Base-by-base conservation (phyloP, 2,329 filamentous ascomycete genomes). In the Pseudophaeomoniella oleicola region DNA sequence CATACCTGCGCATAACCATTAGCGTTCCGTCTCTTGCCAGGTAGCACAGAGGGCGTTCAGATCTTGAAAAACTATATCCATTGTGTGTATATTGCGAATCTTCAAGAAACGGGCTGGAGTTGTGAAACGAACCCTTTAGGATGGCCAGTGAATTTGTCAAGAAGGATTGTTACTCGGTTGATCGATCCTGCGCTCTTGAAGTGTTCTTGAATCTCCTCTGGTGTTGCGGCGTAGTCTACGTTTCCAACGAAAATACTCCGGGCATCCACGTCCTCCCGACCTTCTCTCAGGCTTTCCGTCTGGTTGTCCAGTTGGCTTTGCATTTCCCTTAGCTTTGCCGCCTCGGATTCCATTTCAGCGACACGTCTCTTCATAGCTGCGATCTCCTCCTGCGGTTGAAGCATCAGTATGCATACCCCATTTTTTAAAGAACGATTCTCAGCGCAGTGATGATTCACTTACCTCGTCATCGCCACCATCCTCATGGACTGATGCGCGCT, bases 191-290 rank as follows among this genome's bases (percentile, higher is more conserved):
- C 93, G 67, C 79, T 92, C 67, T 94, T 86, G 65, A 98, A 98
- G 56, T 98, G 90, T 41, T 86, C 84, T 66, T 98, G 90, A 41
- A 98, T 90, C 66, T 98, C 90, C 63, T 98, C 90, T 2, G 90
- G 90, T 17, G 86, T 92, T 15, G 88, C 87, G 43, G 84, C 87
- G 60, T 98, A 98, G 62, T 98, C 90, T 46, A 98, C 90, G 50
- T 98, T 98, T 48, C 90, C 90, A 32, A 98, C 90, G 57, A 98
- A 98, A 60, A 98, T 86, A 63, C 86, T 94, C 52, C 90, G 79
- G 47, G 79, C 79, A 62, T 98, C 90, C 41, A 98, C 78, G 48
- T 94, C 92, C 58, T 94, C 87, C 62, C 92, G 93, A 64, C 87
- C 86, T 56, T 96, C 90, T 46, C 81, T 75, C 42, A 90, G 69